Evolutionary conservation across 371 early-diverging fungal genomes (phyloP), one percentile per base, ranked within the genome.

Genomic region (Zopfochytrium polystomum): DNA sequence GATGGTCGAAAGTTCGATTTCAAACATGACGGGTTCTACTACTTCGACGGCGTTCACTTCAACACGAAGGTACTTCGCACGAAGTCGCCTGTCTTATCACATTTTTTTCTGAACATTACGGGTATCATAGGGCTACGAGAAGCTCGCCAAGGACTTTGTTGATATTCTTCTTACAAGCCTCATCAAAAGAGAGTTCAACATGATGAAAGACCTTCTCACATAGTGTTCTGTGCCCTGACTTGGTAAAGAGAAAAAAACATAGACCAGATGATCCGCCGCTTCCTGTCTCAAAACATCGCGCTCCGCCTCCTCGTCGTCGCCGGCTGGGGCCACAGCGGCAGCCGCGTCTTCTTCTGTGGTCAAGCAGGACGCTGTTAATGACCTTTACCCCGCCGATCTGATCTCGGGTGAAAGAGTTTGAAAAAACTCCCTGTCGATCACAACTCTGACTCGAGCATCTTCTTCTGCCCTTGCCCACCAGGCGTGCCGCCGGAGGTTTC

Each of bases 401-500:
- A 38, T 38, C 18, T 38, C 38, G 18, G 38, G 38, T 38, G 38
- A 38, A 18, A 7, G 18, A 18, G 38, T 38, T 18, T 18, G 7
- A 7, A 38, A 11, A 38, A 7, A 11, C 18, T 7, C 18, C 11
- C 38, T 38, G 7, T 18, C 11, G 38, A 18, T 38, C 38, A 7
- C 7, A 11, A 18, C 11, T 18, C 18, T 38, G 38, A 11, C 18
- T 38, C 38, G 38, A 38, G 7, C 11, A 18, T 18, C 7, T 38
- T 18, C 18, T 18, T 7, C 38, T 38, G 18, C 11, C 11, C 38
- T 11, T 7, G 38, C 38, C 38, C 38, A 38, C 7, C 38, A 72
- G 80, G 80, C 31, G 74, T 62, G 11, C 77, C 80, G 3, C 52
- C 65, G 23, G 70, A 70, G 23, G 49, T 80, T 48, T 61, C 73